Conservation (phyloP, 495 filamentous ascomycete genomes). For the Xanthoparmelia taractica region DNA sequence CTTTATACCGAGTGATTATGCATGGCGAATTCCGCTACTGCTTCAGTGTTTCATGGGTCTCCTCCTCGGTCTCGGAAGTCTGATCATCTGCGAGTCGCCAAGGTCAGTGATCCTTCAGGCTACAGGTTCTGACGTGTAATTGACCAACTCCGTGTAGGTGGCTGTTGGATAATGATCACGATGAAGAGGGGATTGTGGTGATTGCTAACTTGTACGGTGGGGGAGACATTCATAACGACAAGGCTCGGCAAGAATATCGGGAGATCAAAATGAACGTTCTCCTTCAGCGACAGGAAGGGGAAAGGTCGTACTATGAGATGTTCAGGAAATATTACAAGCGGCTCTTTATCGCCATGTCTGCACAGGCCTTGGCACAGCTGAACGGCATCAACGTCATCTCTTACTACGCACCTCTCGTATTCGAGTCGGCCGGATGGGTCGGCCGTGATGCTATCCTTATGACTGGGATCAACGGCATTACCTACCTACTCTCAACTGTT, state of each 20-base stretch:
- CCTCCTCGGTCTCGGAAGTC: slow-evolving; percentile 72
- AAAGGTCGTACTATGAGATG: slow-evolving; percentile 88
- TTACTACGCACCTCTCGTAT: slow-evolving; percentile 94
- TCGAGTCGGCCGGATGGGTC: slow-evolving; percentile 89
- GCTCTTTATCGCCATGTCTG: slow-evolving; percentile 98
- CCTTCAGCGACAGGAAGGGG: slow-evolving; percentile 85
- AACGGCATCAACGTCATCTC: slow-evolving; percentile 99
- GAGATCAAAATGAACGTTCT: slow-evolving; percentile 99
- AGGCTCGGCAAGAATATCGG: slow-evolving; percentile 87
- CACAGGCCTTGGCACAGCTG: slow-evolving; percentile 87
- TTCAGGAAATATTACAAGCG: slow-evolving; percentile 85
- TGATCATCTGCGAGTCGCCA: slow-evolving; percentile 93
- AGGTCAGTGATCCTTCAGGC: slow-evolving; percentile 48
- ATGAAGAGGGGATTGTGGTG: slow-evolving; percentile 95
- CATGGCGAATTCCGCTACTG: slow-evolving; percentile 84
- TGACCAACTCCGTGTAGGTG: slow-evolving; percentile 49
- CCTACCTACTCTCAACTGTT: slow-evolving; percentile 82
- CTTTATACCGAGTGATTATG: slow-evolving; percentile 73
- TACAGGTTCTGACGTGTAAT: not conserved
- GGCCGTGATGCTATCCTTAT: slow-evolving; percentile 89
- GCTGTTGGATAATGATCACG: slow-evolving; percentile 95
- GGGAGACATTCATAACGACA: slow-evolving; percentile 85
- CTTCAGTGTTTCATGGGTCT: slow-evolving; percentile 94
- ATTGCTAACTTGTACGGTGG: slow-evolving; percentile 96
- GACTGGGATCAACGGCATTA: slow-evolving; percentile 93